These are phyloP conservation scores for Naganishia vaughanmartiniae DNA, from an alignment of 768 basidiomycete species.

Conservation along the genomic window DNA sequence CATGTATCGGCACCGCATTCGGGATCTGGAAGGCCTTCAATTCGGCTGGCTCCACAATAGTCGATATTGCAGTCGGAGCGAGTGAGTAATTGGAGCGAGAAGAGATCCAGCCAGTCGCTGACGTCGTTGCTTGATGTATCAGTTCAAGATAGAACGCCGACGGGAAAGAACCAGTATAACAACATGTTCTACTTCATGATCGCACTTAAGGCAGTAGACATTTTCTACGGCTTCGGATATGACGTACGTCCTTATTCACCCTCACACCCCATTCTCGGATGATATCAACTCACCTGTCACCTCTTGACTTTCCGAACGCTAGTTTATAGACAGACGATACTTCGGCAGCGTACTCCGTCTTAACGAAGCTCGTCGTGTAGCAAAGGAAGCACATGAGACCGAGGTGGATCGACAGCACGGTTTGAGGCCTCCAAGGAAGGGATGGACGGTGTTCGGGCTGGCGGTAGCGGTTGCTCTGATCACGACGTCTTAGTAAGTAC, in stretches of 20 bases:
- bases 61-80: conserved; percentile 47
- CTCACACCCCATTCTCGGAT: background rate
- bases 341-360: conserved; percentile 24
- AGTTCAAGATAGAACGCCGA: conserved; percentile 23
- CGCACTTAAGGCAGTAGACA: conserved; percentile 38
- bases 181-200: conserved; percentile 48
- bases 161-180: conserved; percentile 39
- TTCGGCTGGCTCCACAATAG: conserved; percentile 39
- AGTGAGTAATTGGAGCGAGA: conserved; percentile 32
- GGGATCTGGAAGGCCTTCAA: conserved; percentile 48
- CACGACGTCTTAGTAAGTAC: conserved; percentile 19
- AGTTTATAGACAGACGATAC: conserved; percentile 22
- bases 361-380: conserved; percentile 15
- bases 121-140: background rate
- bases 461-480: conserved; percentile 14
- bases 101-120: background rate
- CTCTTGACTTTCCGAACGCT: background rate
- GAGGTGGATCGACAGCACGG: conserved; percentile 13
- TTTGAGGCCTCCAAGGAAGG: background rate
- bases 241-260: background rate
- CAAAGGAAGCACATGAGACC: conserved; percentile 8
- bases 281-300: background rate
- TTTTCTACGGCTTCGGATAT: conserved; percentile 22
- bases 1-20: conserved; percentile 45
- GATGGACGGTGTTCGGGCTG: conserved; percentile 21